These are phyloP conservation scores for Typha latifolia DNA, from an alignment of 176 grass and related monocot species.

Conservation along the genomic window DNA sequence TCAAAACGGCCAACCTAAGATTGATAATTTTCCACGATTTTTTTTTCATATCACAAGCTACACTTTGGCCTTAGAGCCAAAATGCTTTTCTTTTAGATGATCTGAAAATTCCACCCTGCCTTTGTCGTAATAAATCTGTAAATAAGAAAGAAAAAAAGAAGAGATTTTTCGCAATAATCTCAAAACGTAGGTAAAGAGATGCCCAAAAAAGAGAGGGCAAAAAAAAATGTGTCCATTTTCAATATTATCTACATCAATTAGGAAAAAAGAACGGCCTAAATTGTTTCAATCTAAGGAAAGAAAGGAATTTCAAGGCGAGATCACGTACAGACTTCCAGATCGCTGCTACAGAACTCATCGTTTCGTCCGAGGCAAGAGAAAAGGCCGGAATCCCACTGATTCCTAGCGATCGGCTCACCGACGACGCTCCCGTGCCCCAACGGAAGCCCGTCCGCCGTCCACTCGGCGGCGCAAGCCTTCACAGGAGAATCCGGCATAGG, in stretches of 20 bases:
- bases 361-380: constrained; percentile 71
- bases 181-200: too few relatives aligned
- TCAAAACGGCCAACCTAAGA: too few relatives aligned
- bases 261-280: not conserved
- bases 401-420: constrained; percentile 45
- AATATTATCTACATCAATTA: not conserved
- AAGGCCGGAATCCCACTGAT: constrained; percentile 65
- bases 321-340: constrained; percentile 90
- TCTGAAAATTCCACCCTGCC: too few relatives aligned
- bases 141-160: too few relatives aligned
- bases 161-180: too few relatives aligned
- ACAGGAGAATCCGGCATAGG: constrained; percentile 2
- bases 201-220: not conserved
- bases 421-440: constrained; percentile 30
- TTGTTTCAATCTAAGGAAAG: not conserved
- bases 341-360: constrained; percentile 95
- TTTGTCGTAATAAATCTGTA: too few relatives aligned
- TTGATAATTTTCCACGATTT: too few relatives aligned
- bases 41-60: too few relatives aligned
- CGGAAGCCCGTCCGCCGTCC: constrained; percentile 41
- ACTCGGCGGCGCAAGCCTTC: constrained; percentile 11
- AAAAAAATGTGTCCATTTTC: not conserved
- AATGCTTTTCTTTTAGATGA: too few relatives aligned
- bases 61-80: too few relatives aligned
- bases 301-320: constrained; percentile 1